Base-by-base conservation (phyloP, 2,329 filamentous ascomycete species). In the Fusarium torulosum region DNA sequence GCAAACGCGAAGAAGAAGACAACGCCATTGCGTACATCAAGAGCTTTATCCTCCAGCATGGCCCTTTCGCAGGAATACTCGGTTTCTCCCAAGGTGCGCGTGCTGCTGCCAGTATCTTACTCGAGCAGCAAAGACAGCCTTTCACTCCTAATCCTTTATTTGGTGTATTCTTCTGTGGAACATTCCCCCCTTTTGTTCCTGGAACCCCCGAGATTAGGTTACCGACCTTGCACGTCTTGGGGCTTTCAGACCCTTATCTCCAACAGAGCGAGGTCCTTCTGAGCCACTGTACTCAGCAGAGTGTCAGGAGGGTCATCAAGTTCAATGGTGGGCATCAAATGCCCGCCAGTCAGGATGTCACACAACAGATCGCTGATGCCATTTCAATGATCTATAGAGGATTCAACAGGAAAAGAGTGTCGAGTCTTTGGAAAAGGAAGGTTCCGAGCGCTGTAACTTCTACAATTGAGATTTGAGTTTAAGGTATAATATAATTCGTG, bases 111-210 rank as follows among this genome's bases (percentile, higher is more conserved):
- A 56, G 53, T n/a, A 51, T 56, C 9, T 23, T 56, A 9, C 27
- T 56, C 6, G 45, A 56, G 20, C 53, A 56, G 2, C 45, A 56
- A 13, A 35, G 33, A 7, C 35, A 42, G 6, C 35, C 45, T 2
- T 56, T 56, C 25, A 42, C 53, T 11, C 53, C 42, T 9, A 27
- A 56, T 9, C 8, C n/a, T 1, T 25, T 56, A 14, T 56, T 56
- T n/a, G 53, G 45, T 7, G 53, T 56, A 4, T 56, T 56, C 27
- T 27, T 56, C 17, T 56, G 53, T 17, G 53, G 53, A 9, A 56
- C 53, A 1, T 42, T 56, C 15, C 53, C 53, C 13, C 35, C 53
- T 0, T 56, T 56, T 1, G 19, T 51, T 4, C 6, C 17, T 15
- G 45, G 27, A n/a, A 8, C 37, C 2, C 17, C 37, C 7, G 37